These are phyloP conservation scores for Fusarium sp. DNA, from an alignment of 2,329 filamentous ascomycete species.

Conservation along the genomic window DNA sequence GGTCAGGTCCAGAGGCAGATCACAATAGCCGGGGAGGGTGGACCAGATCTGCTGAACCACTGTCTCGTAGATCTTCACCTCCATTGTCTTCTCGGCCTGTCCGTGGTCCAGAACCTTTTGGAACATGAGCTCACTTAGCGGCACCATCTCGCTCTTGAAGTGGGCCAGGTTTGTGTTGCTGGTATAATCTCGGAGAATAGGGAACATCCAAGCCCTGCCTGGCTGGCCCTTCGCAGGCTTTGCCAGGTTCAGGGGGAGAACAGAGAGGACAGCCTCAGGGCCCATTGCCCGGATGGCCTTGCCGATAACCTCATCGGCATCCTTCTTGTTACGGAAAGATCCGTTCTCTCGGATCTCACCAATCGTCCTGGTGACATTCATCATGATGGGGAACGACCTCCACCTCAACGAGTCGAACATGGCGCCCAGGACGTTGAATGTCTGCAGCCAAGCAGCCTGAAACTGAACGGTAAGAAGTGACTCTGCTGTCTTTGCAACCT, in stretches of 20 bases:
- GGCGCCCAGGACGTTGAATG: constrained; percentile 87
- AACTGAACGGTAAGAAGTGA: constrained; percentile 89
- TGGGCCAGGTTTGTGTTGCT: constrained; percentile 89
- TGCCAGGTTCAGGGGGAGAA: constrained; percentile 87
- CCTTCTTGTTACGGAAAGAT: constrained; percentile 92
- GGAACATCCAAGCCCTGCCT: constrained; percentile 94
- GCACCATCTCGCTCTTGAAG: constrained; percentile 88
- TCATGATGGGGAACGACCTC: constrained; percentile 83
- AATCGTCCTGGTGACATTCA: constrained; percentile 79
- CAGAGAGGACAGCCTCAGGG: constrained; percentile 82
- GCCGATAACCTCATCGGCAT: constrained; percentile 90
- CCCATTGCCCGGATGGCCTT: constrained; percentile 92
- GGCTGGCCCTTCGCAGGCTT: constrained; percentile 81
- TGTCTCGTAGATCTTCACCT: constrained; percentile 98
- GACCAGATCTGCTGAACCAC: constrained; percentile 97
- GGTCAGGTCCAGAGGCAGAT: constrained; percentile 83
- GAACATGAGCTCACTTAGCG: constrained; percentile 90
- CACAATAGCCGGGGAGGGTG: constrained; percentile 92
- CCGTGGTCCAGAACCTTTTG: constrained; percentile 88
- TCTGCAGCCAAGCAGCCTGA: constrained; percentile 93
- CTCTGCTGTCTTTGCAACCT: constrained; percentile 78
- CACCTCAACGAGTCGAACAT: constrained; percentile 90
- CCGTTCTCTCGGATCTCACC: constrained; percentile 90
- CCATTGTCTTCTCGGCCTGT: constrained; percentile 87
- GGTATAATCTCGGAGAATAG: constrained; percentile 88